phyloP scores from a whole-genome alignment of 768 basidiomycete genomes.

The Suillus subaureus region DNA sequence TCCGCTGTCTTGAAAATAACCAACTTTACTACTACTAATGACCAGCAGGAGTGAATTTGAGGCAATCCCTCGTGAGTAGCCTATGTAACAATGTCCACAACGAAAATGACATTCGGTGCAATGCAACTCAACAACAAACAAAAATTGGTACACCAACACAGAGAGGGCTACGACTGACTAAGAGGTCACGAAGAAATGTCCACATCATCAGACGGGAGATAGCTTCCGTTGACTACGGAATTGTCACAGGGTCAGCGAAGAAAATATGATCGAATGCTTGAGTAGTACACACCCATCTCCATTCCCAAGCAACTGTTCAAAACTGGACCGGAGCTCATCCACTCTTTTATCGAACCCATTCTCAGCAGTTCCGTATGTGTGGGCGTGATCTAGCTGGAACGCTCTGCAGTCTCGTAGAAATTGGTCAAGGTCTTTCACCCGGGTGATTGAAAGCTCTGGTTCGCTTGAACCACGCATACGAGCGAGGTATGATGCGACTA shows the following conservation, averaged over 20 bases:
- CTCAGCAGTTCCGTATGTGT: conserved; percentile 18
- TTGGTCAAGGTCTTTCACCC: conserved; percentile 33
- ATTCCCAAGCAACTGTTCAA: conserved; percentile 38
- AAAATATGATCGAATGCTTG: not conserved
- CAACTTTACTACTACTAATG: not conserved
- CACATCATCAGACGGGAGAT: not conserved
- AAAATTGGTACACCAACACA: not conserved
- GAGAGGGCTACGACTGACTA: not conserved
- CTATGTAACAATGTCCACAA: not conserved
- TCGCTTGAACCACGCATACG: conserved; percentile 40
- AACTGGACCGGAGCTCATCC: conserved; percentile 32
- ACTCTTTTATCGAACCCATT: conserved; percentile 12
- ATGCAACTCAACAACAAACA: not conserved
- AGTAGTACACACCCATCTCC: conserved; percentile 9
- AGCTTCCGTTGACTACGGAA: not conserved
- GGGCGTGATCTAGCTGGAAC: conserved; percentile 35
- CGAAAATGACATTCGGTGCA: not conserved
- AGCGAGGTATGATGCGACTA: conserved; percentile 43
- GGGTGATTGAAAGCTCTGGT: conserved; percentile 33
- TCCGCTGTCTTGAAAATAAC: too few relatives aligned
- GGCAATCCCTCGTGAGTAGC: too few relatives aligned
- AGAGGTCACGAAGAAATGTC: not conserved
- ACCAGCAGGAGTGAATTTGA: too few relatives aligned
- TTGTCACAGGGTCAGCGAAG: not conserved
- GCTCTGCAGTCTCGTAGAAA: conserved; percentile 38